phyloP scores from a whole-genome alignment of 2,329 filamentous ascomycete genomes.

The Zymoseptoria tritici region DNA sequence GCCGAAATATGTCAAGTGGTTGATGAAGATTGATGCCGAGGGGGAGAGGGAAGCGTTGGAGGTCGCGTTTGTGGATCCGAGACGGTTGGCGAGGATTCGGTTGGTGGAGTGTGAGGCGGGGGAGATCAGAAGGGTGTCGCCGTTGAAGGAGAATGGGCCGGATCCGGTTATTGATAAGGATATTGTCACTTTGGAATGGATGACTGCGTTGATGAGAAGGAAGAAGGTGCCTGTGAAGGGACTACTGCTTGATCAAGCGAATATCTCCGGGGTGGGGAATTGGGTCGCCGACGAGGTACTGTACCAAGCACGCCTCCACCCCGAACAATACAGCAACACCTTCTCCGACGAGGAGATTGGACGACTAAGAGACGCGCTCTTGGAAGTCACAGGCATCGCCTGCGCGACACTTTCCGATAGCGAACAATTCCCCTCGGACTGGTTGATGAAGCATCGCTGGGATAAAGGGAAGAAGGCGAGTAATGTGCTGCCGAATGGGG shows the following conservation, averaged over 20 bases:
- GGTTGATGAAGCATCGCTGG: conserved; percentile 58
- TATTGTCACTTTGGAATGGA: conserved; percentile 66
- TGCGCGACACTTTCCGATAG: conserved; percentile 75
- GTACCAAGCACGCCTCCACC: conserved; percentile 81
- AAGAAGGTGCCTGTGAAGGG: conserved; percentile 87
- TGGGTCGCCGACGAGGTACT: conserved; percentile 96
- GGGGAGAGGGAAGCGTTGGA: conserved; percentile 45
- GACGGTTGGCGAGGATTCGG: conserved; percentile 70
- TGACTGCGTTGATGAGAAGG: conserved; percentile 60
- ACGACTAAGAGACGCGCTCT: conserved; percentile 63
- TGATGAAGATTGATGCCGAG: conserved; percentile 50
- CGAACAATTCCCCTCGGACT: conserved; percentile 74
- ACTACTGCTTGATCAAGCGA: conserved; percentile 76
- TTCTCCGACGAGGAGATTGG: conserved; percentile 65
- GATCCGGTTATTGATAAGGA: conserved; percentile 82
- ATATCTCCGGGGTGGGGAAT: conserved; percentile 89
- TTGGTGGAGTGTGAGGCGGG: conserved; percentile 72
- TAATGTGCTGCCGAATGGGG: conserved; percentile 68
- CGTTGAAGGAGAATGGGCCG: conserved; percentile 84
- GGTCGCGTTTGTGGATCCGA: conserved; percentile 74
- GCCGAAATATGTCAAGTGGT: conserved; percentile 82
- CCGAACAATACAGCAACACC: conserved; percentile 85
- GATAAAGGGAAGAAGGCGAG: conserved; percentile 74
- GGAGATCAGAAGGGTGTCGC: conserved; percentile 67
- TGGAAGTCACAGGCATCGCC: conserved; percentile 72